Percentiles rank a stretch among this genome's conserved stretches.
These are phyloP conservation scores for Daldinia loculata DNA, from an alignment of 495 filamentous ascomycete species.

Conservation along the genomic window DNA sequence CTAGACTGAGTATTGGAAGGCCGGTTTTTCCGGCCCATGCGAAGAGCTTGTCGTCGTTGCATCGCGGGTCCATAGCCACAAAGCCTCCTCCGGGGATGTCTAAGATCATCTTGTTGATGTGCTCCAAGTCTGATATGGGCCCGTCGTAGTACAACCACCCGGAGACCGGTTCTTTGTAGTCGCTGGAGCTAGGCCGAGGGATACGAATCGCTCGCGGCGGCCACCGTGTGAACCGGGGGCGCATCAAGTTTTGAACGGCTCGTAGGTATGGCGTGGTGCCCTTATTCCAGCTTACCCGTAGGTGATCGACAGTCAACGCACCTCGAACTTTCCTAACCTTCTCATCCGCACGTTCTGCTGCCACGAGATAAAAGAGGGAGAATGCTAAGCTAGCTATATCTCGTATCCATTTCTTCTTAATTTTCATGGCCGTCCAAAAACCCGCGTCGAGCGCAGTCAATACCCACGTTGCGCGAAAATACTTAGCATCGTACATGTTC, in stretches of 20 bases:
- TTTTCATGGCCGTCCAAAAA: slow-evolving; percentile 98
- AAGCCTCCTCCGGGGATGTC: slow-evolving; percentile 96
- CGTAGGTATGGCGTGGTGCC: slow-evolving; percentile 83
- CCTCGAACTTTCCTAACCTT: slow-evolving; percentile 93
- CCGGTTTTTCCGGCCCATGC: slow-evolving; percentile 87
- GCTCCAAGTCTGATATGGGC: slow-evolving; percentile 74
- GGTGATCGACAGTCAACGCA: slow-evolving; percentile 86
- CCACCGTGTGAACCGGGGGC: slow-evolving; percentile 81
- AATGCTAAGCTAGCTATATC: slow-evolving; percentile 86
- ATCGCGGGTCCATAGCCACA: slow-evolving; percentile 91
- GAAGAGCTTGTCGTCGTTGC: slow-evolving; percentile 90
- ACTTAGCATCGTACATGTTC: slow-evolving; percentile 92
- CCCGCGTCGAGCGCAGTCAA: slow-evolving; percentile 94
- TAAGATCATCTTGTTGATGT: slow-evolving; percentile 82
- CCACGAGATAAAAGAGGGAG: slow-evolving; percentile 86
- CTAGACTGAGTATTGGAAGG: slow-evolving; percentile 85
- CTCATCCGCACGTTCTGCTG: slow-evolving; percentile 93
- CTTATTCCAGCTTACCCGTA: slow-evolving; percentile 96
- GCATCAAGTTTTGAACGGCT: slow-evolving; percentile 71
- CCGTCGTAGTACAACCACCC: slow-evolving; percentile 97
- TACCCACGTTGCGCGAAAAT: slow-evolving; percentile 97
- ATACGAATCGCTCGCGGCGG: slow-evolving; percentile 83
- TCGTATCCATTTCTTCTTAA: slow-evolving; percentile 80
- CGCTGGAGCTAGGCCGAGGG: slow-evolving; percentile 75
- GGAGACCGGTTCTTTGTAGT: slow-evolving; percentile 81